Evolutionary conservation across 352 stramenopile species (phyloP), one percentile per base, ranked within the genome.

Genomic region (Phytophthora parvispora): DNA sequence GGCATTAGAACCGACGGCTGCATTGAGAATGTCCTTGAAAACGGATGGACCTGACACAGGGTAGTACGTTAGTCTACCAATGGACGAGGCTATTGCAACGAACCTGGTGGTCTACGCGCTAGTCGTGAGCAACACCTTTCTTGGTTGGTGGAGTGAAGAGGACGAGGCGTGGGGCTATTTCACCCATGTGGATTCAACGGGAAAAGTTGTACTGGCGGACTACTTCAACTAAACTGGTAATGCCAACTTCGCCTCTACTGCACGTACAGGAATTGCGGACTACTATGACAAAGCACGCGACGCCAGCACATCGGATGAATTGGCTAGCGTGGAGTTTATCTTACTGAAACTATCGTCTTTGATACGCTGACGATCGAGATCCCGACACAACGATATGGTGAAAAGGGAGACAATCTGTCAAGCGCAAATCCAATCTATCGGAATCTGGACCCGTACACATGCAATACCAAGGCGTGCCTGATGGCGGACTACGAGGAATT

Each of bases 361-460:
- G 49, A 67, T 25, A 29, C 60, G 20, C 25, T 67, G 27, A 67
- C 36, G 3, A 49, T 61, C 8, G 60, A 60, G 16, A 67, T 67
- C 6, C 40, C 60, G 13, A 50, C 51, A 6, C 22, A 63, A 57
- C 57, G 25, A 18, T 7, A 42, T 28, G 47, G 58, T 9, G 22
- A 36, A 7, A 45, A 65, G 12, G 28, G 16, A 2, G 58, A 65
- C 7, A 65, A 57, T 50, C 38, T 31, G 2, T 65, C 47, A 31
- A 65, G 45, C 25, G 27, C 18, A 8, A 55, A 57, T 18, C 45
- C 32, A 15, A 58, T 43, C 7, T 65, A 51, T 15, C 8, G 6
- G 6, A 8, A 16, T 1, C 10, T 65, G 10, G 4, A 22, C 2
- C 9, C 5, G 2, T 12, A 28, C 7, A 25, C 51, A 9, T 65